Conservation (phyloP, 495 filamentous ascomycete species). For the Penicillium cosmopolitanum region DNA sequence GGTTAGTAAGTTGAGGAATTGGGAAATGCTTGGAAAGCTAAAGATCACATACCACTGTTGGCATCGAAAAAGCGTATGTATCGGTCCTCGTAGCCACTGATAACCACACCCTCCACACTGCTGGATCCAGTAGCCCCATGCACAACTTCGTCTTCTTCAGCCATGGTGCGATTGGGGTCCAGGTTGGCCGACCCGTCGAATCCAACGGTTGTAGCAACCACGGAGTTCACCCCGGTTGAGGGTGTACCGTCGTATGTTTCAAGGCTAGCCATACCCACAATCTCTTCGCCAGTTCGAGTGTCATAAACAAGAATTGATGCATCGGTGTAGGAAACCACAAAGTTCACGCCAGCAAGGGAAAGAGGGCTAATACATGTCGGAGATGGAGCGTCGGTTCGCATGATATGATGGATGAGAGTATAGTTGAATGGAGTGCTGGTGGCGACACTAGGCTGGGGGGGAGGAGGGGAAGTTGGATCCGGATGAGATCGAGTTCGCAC, state of each 20-base stretch:
- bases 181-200: slow-evolving; percentile 70
- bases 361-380: slow-evolving; percentile 92
- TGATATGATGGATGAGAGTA: slow-evolving; percentile 81
- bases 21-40: background rate
- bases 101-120: slow-evolving; percentile 88
- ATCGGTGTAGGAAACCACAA: slow-evolving; percentile 91
- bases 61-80: slow-evolving; percentile 98
- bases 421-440: slow-evolving; percentile 67
- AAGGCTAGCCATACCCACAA: slow-evolving; percentile 85
- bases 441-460: slow-evolving; percentile 86
- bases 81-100: slow-evolving; percentile 93
- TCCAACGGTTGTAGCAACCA: slow-evolving; percentile 85
- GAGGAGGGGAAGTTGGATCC: slow-evolving; percentile 87
- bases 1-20: slow-evolving; percentile 34
- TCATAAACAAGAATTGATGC: slow-evolving; percentile 89
- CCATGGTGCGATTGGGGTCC: slow-evolving; percentile 62
- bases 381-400: slow-evolving; percentile 69
- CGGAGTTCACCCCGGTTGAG: slow-evolving; percentile 81
- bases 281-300: slow-evolving; percentile 87
- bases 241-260: slow-evolving; percentile 91
- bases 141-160: slow-evolving; percentile 71
- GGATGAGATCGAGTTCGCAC: slow-evolving; percentile 88
- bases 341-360: slow-evolving; percentile 82
- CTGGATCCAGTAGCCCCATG: slow-evolving; percentile 84
- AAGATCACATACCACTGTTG: slow-evolving; percentile 80